These are phyloP conservation scores for Stevia rebaudiana DNA, from an alignment of 140 eudicot genomes.

Conservation along the genomic window DNA sequence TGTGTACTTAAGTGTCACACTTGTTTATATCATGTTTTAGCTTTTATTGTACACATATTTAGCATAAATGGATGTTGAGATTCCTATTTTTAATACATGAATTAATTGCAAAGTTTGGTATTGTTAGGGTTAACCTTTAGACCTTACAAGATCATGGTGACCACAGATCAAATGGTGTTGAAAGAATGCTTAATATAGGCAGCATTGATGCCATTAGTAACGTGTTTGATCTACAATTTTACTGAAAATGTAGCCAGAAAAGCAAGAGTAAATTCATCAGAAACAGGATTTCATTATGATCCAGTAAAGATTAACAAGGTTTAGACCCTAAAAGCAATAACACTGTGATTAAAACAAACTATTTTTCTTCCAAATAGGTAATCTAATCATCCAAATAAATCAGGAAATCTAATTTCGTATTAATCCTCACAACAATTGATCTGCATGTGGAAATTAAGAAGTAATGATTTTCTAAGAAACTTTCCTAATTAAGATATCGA, in stretches of 20 bases:
- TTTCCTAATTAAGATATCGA: slow-evolving; percentile 1
- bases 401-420: neutral
- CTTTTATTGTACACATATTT: neutral
- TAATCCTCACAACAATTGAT: neutral
- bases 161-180: neutral
- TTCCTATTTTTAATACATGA: neutral
- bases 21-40: neutral
- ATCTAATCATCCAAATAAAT: neutral
- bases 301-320: neutral
- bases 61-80: neutral
- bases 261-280: neutral
- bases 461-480: neutral
- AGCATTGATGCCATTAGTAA: neutral
- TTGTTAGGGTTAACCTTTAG: neutral
- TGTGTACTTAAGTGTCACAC: neutral
- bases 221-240: neutral
- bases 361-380: neutral
- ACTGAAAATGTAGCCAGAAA: neutral
- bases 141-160: neutral
- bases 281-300: neutral
- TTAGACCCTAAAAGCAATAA: slow-evolving; percentile 4
- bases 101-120: neutral
- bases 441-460: neutral
- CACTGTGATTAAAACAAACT: neutral
- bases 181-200: neutral